Conservation (phyloP, 2,329 filamentous ascomycete species). For the Epichloe festucae region DNA sequence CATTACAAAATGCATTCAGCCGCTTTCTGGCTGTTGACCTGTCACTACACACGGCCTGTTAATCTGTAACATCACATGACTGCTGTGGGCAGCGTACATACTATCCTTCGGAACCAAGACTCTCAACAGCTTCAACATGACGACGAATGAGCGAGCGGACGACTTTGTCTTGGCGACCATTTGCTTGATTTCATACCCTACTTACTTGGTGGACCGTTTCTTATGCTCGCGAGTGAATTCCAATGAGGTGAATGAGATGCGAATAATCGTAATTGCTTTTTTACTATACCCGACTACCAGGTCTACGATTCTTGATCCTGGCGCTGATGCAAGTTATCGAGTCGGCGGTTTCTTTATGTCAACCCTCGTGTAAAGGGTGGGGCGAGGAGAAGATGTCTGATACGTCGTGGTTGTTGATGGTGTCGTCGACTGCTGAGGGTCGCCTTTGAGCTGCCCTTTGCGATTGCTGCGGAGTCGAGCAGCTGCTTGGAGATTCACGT, state of each 20-base stretch:
- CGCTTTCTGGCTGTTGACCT: neutral
- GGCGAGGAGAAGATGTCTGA: neutral
- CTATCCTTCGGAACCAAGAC: conserved; percentile 3
- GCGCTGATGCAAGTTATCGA: neutral
- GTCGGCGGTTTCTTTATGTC: conserved; percentile 3
- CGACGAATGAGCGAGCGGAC: conserved; percentile 5
- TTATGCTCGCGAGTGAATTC: conserved; percentile 3
- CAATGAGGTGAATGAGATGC: conserved; percentile 6
- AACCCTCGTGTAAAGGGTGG: neutral
- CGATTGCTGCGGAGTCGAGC: neutral
- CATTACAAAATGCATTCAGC: neutral
- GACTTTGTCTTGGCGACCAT: neutral
- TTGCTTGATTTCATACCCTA: neutral
- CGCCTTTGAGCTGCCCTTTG: neutral
- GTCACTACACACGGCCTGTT: neutral
- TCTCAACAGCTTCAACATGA: conserved; percentile 4
- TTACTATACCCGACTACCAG: conserved; percentile 5
- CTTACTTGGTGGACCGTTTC: neutral
- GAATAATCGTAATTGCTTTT: conserved; percentile 6
- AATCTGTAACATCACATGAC: conserved; percentile 4
- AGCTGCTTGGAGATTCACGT: conserved; percentile 6
- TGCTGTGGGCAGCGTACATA: conserved; percentile 9
- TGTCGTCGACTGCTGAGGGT: neutral
- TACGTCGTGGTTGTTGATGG: neutral
- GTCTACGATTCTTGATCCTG: conserved; percentile 6